Evolutionary conservation across 1,284 basidiomycete genomes (phyloP).

Genomic region (Trichosporon asahii): DNA sequence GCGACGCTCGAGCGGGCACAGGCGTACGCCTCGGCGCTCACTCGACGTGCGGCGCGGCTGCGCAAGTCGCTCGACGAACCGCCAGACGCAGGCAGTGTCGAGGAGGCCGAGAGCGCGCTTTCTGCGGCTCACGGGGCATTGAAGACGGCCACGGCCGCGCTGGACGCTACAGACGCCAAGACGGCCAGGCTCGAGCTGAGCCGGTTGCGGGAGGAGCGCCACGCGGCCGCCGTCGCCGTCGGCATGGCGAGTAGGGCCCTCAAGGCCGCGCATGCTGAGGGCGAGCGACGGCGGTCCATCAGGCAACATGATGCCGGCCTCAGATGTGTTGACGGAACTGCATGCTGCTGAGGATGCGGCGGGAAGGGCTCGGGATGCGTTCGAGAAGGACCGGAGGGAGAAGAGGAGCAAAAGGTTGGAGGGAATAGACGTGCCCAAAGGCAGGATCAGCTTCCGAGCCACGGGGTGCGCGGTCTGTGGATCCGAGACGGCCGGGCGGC

Average conservation of each 20-base stretch:
- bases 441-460: neutral
- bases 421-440: neutral
- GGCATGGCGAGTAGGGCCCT: neutral
- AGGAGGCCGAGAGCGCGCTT: neutral
- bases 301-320: neutral
- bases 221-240: neutral
- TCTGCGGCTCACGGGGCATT: neutral
- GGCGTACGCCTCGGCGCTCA: neutral
- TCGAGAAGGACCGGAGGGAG: neutral
- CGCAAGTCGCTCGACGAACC: neutral
- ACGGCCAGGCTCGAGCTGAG: neutral
- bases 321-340: neutral
- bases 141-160: neutral
- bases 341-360: constrained; percentile 4
- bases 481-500: neutral
- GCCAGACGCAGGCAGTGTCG: neutral
- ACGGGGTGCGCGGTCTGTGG: neutral
- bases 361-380: neutral
- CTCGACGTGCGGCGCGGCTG: neutral
- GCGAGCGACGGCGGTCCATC: neutral
- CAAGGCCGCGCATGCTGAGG: neutral
- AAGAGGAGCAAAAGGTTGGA: neutral
- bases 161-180: neutral
- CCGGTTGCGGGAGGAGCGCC: neutral
- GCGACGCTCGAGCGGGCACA: neutral